Conservation (phyloP, 1,284 basidiomycete genomes). For the Trichosporon ovoides region DNA sequence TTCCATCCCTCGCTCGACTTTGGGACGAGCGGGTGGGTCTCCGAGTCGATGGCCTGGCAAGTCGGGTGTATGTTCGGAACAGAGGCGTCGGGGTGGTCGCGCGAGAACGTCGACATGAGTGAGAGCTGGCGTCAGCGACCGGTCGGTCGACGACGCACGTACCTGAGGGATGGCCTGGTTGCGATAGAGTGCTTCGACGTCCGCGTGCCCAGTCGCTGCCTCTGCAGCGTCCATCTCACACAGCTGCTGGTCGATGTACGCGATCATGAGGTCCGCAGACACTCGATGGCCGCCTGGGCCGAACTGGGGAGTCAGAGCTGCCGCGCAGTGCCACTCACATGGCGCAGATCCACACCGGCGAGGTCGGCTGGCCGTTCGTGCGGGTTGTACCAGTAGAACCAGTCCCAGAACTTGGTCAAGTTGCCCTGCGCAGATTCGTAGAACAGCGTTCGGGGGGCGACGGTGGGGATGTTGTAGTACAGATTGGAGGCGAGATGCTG, state of each 20-base stretch:
- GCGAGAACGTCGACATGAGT: background rate
- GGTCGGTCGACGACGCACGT: background rate
- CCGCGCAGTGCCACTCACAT: conserved; percentile 8
- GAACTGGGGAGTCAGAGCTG: background rate
- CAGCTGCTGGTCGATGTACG: conserved; percentile 39
- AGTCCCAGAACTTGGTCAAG: conserved; percentile 8
- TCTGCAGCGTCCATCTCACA: conserved; percentile 37
- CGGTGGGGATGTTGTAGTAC: conserved; percentile 40
- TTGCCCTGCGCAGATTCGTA: conserved; percentile 20
- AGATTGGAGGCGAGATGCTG: conserved; percentile 35
- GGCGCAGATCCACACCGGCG: conserved; percentile 32
- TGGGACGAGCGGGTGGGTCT: conserved; percentile 26
- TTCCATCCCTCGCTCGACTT: conserved; percentile 26
- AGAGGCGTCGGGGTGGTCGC: conserved; percentile 19
- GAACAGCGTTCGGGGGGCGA: conserved; percentile 34
- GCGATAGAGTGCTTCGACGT: conserved; percentile 25
- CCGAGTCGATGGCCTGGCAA: conserved; percentile 16
- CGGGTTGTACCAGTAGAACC: conserved; percentile 9
- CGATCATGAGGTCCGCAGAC: conserved; percentile 30
- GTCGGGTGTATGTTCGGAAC: conserved; percentile 35
- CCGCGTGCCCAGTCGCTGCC: conserved; percentile 4
- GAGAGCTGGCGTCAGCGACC: background rate
- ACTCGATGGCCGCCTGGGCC: conserved; percentile 21
- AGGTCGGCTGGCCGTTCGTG: conserved; percentile 3
- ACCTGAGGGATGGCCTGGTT: conserved; percentile 16